Base-by-base conservation (phyloP, 1,284 basidiomycete species). In the Sporisorium graminicola region DNA sequence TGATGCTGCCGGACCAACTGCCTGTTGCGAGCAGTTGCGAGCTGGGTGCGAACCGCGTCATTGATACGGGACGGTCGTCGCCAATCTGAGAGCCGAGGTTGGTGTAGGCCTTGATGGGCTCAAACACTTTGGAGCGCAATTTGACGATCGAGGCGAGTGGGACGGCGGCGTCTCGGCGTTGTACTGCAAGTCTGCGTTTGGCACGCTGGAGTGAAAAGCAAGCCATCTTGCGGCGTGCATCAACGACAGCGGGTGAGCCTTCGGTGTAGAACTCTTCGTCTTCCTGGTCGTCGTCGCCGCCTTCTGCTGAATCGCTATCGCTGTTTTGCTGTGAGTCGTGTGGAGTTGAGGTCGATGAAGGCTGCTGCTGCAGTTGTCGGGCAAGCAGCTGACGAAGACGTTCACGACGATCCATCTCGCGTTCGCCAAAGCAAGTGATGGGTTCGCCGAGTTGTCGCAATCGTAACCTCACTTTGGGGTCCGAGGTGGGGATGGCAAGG, bases 1-100 rank as follows among this genome's bases (percentile, higher is more conserved):
- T 98, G 33, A 95, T 91, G 46, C 91, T 91, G 26, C 97, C 97
- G 13, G 95, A 94, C 97, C 97, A 99, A 78, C 93, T 94, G 4
- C 92, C 94, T 0, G 96, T 97, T 1, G 94, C 93, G 29, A 99
- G 89, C 50, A 93, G 89, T 82, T 93, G 87, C 77, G 92, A 92
- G 85, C 98, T 92, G 5, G 97, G 97, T 1, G 96, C 91, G 86
- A 99, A 99, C 26, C 97, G 92, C 31, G 98, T 93, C 87, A 94
- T 92, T 1, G 94, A 93, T 71, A 99, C 90, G 1, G 96, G 95
- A 54, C 97, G 90, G 74, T 97, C 94, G 84, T 98, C 97, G 56
- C 95, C 96, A 78, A 98, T 94, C 89, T 99, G 97, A 0, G 96
- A 98, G 27, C 97, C 97, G 50, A 98, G 90, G 80, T 94, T 96